Percentiles rank a stretch among this genome's conserved stretches.
These are phyloP conservation scores for Lipomyces kockii DNA, from an alignment of 805 yeast genomes.

Conservation along the genomic window DNA sequence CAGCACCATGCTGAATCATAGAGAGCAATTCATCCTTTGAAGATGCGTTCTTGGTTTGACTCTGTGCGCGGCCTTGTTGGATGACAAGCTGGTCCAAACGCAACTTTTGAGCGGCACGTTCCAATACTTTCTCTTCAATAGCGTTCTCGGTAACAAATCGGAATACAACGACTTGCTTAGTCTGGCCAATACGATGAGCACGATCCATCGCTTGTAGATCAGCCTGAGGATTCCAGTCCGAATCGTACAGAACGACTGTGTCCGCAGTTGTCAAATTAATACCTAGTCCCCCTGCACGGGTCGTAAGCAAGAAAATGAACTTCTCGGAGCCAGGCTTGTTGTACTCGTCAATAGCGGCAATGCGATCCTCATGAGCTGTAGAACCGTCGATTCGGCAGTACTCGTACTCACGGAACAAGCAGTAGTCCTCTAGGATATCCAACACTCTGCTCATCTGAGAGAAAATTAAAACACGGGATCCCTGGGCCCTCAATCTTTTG, in stretches of 20 bases:
- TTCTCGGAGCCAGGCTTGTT: conserved; percentile 81
- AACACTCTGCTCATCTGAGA: conserved; percentile 91
- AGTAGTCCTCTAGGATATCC: conserved; percentile 91
- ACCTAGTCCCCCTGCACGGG: conserved; percentile 97
- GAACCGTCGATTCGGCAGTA: conserved; percentile 94
- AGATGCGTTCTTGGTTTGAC: conserved; percentile 48
- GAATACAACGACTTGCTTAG: conserved; percentile 90
- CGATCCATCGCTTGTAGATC: conserved; percentile 98
- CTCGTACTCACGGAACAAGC: conserved; percentile 77
- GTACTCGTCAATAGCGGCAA: conserved; percentile 89
- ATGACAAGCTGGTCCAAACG: conserved; percentile 92
- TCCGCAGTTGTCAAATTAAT: conserved; percentile 92
- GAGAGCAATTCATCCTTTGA: conserved; percentile 81
- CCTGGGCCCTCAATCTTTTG: conserved; percentile 69
- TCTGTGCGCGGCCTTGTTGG: conserved; percentile 78
- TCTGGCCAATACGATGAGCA: conserved; percentile 97
- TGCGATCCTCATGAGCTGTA: conserved; percentile 90
- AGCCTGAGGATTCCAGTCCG: conserved; percentile 98
- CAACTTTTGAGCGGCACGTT: conserved; percentile 92
- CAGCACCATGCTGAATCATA: conserved; percentile 98
- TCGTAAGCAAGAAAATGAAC: conserved; percentile 82
- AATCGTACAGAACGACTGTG: conserved; percentile 83
- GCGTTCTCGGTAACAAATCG: conserved; percentile 95
- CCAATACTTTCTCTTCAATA: conserved; percentile 93
- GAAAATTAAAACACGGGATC: conserved; percentile 88